Evolutionary conservation across 768 basidiomycete genomes (phyloP).

Genomic region (Pholiota microspora): DNA sequence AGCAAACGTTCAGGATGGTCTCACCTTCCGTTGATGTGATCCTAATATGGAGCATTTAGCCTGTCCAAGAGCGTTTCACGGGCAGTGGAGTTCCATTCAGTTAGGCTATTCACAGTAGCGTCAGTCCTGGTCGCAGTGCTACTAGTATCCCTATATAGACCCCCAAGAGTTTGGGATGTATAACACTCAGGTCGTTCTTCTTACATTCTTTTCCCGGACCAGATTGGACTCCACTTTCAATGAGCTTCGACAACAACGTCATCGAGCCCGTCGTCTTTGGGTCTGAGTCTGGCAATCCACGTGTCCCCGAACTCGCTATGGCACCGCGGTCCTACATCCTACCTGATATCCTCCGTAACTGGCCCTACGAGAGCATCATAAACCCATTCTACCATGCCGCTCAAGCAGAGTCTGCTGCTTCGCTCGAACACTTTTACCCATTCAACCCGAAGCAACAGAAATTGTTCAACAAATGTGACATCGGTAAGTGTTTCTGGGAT

Average conservation of each 20-base stretch:
- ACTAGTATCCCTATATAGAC: background rate
- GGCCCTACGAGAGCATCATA: constrained; percentile 11
- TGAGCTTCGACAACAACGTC: background rate
- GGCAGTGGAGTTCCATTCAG: no score
- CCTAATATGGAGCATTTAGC: no score
- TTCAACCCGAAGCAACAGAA: background rate
- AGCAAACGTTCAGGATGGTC: no score
- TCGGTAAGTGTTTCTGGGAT: constrained; percentile 6
- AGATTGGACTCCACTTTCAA: background rate
- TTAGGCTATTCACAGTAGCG: no score
- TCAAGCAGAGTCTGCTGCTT: constrained; percentile 5
- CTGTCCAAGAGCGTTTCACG: no score
- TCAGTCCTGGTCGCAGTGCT: no score
- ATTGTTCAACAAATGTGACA: constrained; percentile 8
- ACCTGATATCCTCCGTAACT: constrained; percentile 10
- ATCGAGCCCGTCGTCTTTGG: no score
- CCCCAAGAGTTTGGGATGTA: background rate
- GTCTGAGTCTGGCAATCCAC: background rate
- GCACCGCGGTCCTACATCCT: constrained; percentile 4
- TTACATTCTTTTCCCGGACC: background rate
- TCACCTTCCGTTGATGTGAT: no score
- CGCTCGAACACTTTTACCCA: constrained; percentile 5
- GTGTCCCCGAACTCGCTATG: background rate
- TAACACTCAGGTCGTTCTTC: background rate
- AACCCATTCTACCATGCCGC: constrained; percentile 7